Base-by-base conservation (phyloP, 495 filamentous ascomycete species). In the Lophium mytilinum region DNA sequence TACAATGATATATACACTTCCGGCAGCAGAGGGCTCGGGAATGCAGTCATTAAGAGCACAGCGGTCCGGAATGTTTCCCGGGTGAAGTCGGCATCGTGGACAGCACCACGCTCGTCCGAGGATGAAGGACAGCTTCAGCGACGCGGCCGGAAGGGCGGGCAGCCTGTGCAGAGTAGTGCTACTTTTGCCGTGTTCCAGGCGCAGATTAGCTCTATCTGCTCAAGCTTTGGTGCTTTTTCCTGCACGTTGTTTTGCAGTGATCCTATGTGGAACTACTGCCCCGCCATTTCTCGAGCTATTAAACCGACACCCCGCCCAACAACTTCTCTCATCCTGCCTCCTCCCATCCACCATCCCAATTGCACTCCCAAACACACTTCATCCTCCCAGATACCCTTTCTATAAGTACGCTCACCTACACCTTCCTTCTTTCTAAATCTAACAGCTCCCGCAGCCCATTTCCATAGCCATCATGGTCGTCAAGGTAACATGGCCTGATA, bases 381-480 rank as follows among this genome's bases (percentile, higher is more conserved):
- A 3, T 7, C 45, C 21, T 48, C 19, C 19, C 45, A 48, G 10
- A 17, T 41, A 4, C 21, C 47, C 46, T 24, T 3, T 15, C 21
- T 3, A 10, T 18, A 50, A 11, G 36, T 42, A 18, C 15, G 4
- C 39, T 33, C 47, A 36, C 1, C 24, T 21, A 33, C 30, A 17
- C 40, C 53, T 30, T 55, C 52, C 15, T 14, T 52, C 34, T 45
- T 58, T 49, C 30, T 39, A 18, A 37, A 3, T 6, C n/a, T 48
- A 34, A 47, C 37, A 24, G 30, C 17, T 40, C 48, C 55, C 35
- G 7, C 49, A 52, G 49, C 34, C 40, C 24, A 48, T 18, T 45
- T 40, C 34, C 34, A 45, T 35, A 52, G 34, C 45, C 66, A 72
- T 49, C 55, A 72, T 72, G 69, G 62, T 66, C 46, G 68, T 72